Percentiles rank a stretch among this genome's conserved stretches.
phyloP scores from a whole-genome alignment of 2,329 filamentous ascomycete genomes.

The Alternaria conjuncta region DNA sequence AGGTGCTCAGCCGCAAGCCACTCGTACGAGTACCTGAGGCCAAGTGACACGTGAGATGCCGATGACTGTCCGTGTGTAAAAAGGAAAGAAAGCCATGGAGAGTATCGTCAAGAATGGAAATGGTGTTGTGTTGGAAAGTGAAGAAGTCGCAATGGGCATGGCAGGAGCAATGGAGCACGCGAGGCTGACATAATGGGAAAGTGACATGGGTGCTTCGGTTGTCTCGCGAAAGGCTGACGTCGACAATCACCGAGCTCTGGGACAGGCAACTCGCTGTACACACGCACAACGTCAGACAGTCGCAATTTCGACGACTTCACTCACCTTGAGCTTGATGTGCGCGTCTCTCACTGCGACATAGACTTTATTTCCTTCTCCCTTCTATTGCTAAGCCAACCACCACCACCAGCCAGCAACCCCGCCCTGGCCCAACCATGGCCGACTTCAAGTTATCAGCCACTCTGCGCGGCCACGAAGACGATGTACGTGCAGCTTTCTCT shows the following conservation, averaged over 20 bases:
- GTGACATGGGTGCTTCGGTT: slow-evolving; percentile 3
- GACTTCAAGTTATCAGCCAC: slow-evolving; percentile 94
- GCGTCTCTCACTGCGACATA: slow-evolving; percentile 1
- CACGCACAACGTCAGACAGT: background rate
- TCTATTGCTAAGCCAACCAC: slow-evolving; percentile 12
- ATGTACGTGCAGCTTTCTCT: slow-evolving; percentile 63
- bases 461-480: slow-evolving; percentile 86
- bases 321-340: slow-evolving; percentile 10
- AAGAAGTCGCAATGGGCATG: background rate
- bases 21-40: background rate
- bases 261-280: background rate
- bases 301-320: background rate
- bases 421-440: slow-evolving; percentile 61
- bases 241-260: slow-evolving; percentile 9
- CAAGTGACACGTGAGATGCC: background rate
- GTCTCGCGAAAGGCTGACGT: slow-evolving; percentile 18
- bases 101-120: background rate
- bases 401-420: slow-evolving; percentile 27
- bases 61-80: background rate
- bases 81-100: background rate
- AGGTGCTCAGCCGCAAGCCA: background rate
- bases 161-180: background rate
- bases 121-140: background rate
- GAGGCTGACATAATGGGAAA: slow-evolving; percentile 7
- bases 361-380: slow-evolving; percentile 16